These are phyloP conservation scores for Scleroderma citrinum DNA, from an alignment of 768 basidiomycete genomes.

Conservation along the genomic window DNA sequence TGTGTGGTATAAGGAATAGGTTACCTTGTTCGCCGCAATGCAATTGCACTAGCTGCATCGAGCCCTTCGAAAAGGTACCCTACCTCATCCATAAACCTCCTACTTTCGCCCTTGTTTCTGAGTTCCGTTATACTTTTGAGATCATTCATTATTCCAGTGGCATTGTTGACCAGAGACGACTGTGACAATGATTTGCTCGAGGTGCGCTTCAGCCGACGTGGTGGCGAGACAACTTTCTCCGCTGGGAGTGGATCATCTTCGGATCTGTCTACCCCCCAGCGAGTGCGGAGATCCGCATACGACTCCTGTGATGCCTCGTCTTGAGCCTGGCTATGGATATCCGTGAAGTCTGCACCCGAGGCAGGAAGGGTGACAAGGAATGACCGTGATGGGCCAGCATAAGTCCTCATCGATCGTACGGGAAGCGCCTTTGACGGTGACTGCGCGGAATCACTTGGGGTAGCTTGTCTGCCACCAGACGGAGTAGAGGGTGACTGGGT, in stretches of 20 bases:
- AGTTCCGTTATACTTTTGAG: slow-evolving; percentile 78
- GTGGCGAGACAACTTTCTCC: slow-evolving; percentile 6
- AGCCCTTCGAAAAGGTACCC: slow-evolving; percentile 84
- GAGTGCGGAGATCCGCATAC: slow-evolving; percentile 63
- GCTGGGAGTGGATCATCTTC: slow-evolving; percentile 59
- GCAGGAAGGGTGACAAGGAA: slow-evolving; percentile 62
- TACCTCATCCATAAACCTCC: slow-evolving; percentile 77
- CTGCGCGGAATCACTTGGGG: slow-evolving; percentile 20
- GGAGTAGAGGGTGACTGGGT: slow-evolving; percentile 18
- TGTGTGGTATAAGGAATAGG: slow-evolving; percentile 1
- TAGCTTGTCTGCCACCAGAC: slow-evolving; percentile 19
- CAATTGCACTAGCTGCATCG: slow-evolving; percentile 42
- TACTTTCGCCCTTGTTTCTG: slow-evolving; percentile 71
- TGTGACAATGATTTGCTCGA: slow-evolving; percentile 28
- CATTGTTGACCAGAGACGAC: slow-evolving; percentile 31
- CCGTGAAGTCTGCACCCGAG: slow-evolving; percentile 16
- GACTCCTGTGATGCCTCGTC: slow-evolving; percentile 63
- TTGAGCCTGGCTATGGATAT: slow-evolving; percentile 31
- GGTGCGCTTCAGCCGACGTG: slow-evolving; percentile 12
- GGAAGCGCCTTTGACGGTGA: slow-evolving; percentile 22
- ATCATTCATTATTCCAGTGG: slow-evolving; percentile 62
- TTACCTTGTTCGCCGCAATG: slow-evolving; percentile 66
- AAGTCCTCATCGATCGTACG: slow-evolving; percentile 51
- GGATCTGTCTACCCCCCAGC: slow-evolving; percentile 78
- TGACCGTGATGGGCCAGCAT: slow-evolving; percentile 74